Base-by-base conservation (phyloP, 2,329 filamentous ascomycete genomes). In the Aureobasidium pullulans region DNA sequence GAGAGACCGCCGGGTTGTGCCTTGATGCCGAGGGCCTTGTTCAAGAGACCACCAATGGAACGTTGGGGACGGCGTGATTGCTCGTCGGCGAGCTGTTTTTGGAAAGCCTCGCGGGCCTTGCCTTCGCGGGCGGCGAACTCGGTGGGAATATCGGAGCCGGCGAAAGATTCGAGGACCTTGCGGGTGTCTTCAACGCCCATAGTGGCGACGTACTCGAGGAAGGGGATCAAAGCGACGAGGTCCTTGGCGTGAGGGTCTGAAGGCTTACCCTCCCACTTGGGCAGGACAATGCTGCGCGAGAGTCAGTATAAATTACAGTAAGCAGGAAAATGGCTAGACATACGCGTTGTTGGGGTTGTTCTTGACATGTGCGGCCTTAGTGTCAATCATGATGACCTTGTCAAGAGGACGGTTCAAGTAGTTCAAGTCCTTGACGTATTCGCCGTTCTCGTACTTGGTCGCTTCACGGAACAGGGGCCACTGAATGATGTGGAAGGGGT, bases 391-490 rank as follows among this genome's bases (percentile, higher is more conserved):
- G 71, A 99, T 90, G 50, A 96, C 90, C 77, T 97, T 97, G 65
- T 89, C 94, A 36, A 96, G 82, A 69, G 96, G 91, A 61, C 94
- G 89, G 79, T 99, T 99, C 50, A 99, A 84, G 76, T 96, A 97
- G 2, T 91, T 91, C n/a, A 99, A 84, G 71, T 99, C 94, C 90
- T 99, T 99, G 75, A 99, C 84, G 69, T 97, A 92, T 75, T 96
- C 89, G 64, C 94, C 94, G 64, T 96, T 88, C 75, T 96, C 88
- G 73, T 96, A 99, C 69, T 92, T 89, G 62, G 94, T 97, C n/a
- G 93, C 94, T 75, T 99, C 94, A 59, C 94, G 84, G 79, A 90
- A 97, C 49, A 99, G 79, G 1, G 92, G 91, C 88, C 91, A 97
- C 77, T 92, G 88, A 72, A 97, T 91, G 72, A 97, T 90, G 68